These are phyloP conservation scores for Wickerhamiella cacticola DNA, from an alignment of 805 yeast genomes.

Conservation along the genomic window DNA sequence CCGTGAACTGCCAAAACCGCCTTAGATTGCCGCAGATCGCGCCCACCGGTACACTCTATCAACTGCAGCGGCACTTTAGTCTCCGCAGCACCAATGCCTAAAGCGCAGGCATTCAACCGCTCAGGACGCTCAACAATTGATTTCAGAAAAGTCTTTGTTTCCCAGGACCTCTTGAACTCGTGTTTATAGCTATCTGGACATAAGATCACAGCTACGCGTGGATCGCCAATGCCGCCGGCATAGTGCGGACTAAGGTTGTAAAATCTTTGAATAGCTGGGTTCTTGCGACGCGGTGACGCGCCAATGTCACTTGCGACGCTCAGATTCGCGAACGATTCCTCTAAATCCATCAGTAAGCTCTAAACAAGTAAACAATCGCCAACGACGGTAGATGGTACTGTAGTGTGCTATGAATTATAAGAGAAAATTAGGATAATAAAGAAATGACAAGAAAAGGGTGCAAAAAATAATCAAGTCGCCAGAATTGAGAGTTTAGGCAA, in stretches of 20 bases:
- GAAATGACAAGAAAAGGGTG: background rate
- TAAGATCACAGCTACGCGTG: slow-evolving; percentile 34
- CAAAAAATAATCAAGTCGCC: background rate
- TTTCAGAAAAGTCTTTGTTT: slow-evolving; percentile 47
- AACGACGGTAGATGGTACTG: too few relatives aligned
- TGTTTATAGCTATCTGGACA: slow-evolving; percentile 64
- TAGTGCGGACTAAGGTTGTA: background rate
- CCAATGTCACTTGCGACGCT: slow-evolving; percentile 2
- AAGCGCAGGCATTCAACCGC: slow-evolving; percentile 58
- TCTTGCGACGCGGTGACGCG: slow-evolving; percentile 8
- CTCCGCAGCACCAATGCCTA: slow-evolving; percentile 67
- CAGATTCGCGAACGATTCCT: slow-evolving; percentile 9
- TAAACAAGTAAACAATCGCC: too few relatives aligned
- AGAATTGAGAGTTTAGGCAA: slow-evolving; percentile 30
- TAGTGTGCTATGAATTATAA: too few relatives aligned
- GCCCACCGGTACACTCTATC: slow-evolving; percentile 27
- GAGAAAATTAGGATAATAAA: background rate
- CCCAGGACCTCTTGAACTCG: slow-evolving; percentile 67
- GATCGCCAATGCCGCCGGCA: background rate
- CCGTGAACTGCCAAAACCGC: slow-evolving; percentile 69
- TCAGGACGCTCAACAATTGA: slow-evolving; percentile 78
- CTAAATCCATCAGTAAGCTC: slow-evolving; percentile 6
- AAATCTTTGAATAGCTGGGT: slow-evolving; percentile 3
- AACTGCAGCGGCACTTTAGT: slow-evolving; percentile 42
- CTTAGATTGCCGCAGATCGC: slow-evolving; percentile 31